Evolutionary conservation across 805 yeast species (phyloP).

Genomic region (Kodamaea nitidulidarum): DNA sequence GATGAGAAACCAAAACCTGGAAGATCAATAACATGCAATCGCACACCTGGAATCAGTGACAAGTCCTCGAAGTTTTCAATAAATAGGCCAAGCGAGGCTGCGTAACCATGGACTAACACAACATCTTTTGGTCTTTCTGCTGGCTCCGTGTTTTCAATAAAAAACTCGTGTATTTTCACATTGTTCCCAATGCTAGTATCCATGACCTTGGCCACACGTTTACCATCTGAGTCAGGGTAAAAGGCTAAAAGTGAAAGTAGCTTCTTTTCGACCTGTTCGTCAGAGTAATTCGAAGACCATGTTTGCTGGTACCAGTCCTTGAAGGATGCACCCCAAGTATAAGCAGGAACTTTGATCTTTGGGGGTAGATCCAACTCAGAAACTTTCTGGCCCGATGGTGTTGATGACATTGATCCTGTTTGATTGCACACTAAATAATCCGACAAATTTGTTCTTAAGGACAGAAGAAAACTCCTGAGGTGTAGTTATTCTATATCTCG

Average conservation of each 20-base stretch:
- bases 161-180: slow-evolving; percentile 72
- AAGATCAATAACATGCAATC: slow-evolving; percentile 65
- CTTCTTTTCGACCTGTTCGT: slow-evolving; percentile 28
- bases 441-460: too few species aligned
- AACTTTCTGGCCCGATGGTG: background rate
- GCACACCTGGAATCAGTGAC: slow-evolving; percentile 47
- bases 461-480: too few species aligned
- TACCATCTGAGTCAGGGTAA: slow-evolving; percentile 50
- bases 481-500: too few species aligned
- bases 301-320: slow-evolving; percentile 32
- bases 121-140: slow-evolving; percentile 45
- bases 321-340: slow-evolving; percentile 7
- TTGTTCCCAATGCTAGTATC: slow-evolving; percentile 55
- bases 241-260: slow-evolving; percentile 58
- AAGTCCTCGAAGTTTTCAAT: slow-evolving; percentile 59
- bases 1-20: slow-evolving; percentile 71
- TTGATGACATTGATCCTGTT: too few species aligned
- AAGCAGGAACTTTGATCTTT: slow-evolving; percentile 2
- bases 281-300: slow-evolving; percentile 16
- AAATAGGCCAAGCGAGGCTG: slow-evolving; percentile 84
- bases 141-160: slow-evolving; percentile 45
- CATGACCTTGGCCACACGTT: slow-evolving; percentile 43
- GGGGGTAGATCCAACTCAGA: slow-evolving; percentile 3
- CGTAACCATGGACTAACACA: slow-evolving; percentile 87
- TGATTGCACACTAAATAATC: too few species aligned